Percentiles rank a stretch among this genome's conserved stretches.
These are phyloP conservation scores for Arthromyces matolae DNA, from an alignment of 768 basidiomycete species.

Conservation along the genomic window DNA sequence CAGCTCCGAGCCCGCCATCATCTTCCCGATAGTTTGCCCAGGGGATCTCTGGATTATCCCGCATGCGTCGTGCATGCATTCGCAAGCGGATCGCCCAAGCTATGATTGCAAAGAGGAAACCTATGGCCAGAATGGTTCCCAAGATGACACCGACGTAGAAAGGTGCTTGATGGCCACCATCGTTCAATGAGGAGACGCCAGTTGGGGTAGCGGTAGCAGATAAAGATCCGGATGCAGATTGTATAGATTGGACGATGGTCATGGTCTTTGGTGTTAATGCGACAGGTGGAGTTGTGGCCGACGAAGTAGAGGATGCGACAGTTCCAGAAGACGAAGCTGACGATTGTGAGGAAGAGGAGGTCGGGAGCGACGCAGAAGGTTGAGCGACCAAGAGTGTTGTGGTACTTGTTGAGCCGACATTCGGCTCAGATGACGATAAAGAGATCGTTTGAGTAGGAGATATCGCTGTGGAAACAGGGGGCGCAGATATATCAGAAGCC, in stretches of 20 bases:
- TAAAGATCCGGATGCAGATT: slow-evolving; percentile 9
- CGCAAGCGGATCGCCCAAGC: slow-evolving; percentile 47
- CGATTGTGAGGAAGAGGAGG: too few relatives aligned
- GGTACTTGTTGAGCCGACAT: too few relatives aligned
- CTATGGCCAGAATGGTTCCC: slow-evolving; percentile 42
- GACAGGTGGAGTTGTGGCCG: too few relatives aligned
- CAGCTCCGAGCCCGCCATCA: slow-evolving; percentile 21
- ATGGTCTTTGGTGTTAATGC: slow-evolving; percentile 4
- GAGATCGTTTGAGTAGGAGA: background rate
- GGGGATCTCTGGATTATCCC: slow-evolving; percentile 32
- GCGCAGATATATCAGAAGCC: slow-evolving; percentile 1
- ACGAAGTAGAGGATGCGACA: too few relatives aligned
- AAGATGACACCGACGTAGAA: slow-evolving; percentile 51
- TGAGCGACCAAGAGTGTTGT: too few relatives aligned
- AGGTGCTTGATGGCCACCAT: slow-evolving; percentile 29
- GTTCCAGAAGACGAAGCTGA: too few relatives aligned
- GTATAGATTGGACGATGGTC: background rate
- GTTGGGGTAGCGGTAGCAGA: too few relatives aligned
- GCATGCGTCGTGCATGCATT: slow-evolving; percentile 29
- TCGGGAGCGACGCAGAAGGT: too few relatives aligned
- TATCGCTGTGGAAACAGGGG: background rate
- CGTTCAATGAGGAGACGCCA: background rate
- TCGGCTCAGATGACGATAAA: slow-evolving; percentile 3
- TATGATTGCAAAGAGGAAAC: slow-evolving; percentile 42
- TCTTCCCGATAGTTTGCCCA: slow-evolving; percentile 29